Conservation (phyloP, 2,329 filamentous ascomycete genomes). For the Penicillium sp. region DNA sequence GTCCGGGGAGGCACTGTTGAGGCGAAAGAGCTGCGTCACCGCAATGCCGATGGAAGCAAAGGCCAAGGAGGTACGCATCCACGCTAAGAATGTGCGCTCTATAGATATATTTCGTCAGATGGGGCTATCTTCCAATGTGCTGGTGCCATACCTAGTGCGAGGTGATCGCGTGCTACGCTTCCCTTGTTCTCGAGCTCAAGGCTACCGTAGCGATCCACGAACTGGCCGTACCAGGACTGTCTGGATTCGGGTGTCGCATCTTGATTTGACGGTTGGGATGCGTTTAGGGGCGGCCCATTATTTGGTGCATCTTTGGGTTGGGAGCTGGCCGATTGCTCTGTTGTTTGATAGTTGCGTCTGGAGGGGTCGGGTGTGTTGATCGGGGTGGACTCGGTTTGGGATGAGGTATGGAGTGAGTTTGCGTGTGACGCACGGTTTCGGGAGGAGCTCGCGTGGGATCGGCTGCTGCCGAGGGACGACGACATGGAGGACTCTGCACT, state of each 20-base stretch:
- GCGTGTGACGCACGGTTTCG: conserved; percentile 18
- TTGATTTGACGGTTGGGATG: conserved; percentile 1
- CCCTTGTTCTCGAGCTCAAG: conserved; percentile 68
- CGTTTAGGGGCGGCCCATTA: conserved; percentile 1
- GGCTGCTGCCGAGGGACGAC: conserved; percentile 22
- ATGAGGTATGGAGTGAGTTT: conserved; percentile 13
- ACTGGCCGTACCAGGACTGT: conserved; percentile 49
- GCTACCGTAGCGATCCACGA: conserved; percentile 62
- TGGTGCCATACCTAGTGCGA: conserved; percentile 57
- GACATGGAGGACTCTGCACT: conserved; percentile 26
- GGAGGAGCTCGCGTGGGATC: conserved; percentile 27
- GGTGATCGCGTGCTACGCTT: conserved; percentile 65
- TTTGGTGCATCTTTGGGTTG: not conserved
- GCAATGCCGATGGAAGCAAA: conserved; percentile 69
- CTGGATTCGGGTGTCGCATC: conserved; percentile 16
- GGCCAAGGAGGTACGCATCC: conserved; percentile 66
- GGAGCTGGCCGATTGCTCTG: conserved; percentile 8
- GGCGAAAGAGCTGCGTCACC: conserved; percentile 66
- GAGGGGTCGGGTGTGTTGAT: conserved; percentile 28
- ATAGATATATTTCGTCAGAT: conserved; percentile 9
- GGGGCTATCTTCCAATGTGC: not conserved
- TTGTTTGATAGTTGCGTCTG: conserved; percentile 37
- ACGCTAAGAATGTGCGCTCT: conserved; percentile 70
- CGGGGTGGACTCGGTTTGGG: conserved; percentile 33
- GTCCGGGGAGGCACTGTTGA: conserved; percentile 55